Conservation (phyloP, 1,284 basidiomycete genomes). For the Takashimella tepidaria region DNA sequence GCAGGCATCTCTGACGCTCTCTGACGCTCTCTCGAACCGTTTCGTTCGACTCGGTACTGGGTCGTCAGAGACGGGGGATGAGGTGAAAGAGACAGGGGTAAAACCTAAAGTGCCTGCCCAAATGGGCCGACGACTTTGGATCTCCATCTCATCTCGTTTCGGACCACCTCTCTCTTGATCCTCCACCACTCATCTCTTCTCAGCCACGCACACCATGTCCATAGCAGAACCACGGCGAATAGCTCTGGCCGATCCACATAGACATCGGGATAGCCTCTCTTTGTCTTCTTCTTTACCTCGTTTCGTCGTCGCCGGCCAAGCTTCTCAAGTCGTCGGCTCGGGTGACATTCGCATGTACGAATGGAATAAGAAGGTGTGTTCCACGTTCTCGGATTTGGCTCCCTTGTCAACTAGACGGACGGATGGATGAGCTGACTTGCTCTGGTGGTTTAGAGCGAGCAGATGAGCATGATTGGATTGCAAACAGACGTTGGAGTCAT, state of each 20-base stretch:
- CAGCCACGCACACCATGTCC: neutral
- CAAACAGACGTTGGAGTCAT: slow-evolving; percentile 42
- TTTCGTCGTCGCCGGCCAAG: slow-evolving; percentile 42
- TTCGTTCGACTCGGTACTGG: no score
- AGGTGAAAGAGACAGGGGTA: no score
- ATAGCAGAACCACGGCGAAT: slow-evolving; percentile 30
- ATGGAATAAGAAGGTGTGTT: slow-evolving; percentile 34
- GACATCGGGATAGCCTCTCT: neutral
- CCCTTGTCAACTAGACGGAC: neutral
- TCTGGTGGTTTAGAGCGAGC: slow-evolving; percentile 27
- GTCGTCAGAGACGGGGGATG: no score
- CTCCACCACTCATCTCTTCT: neutral
- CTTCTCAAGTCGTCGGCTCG: slow-evolving; percentile 21
- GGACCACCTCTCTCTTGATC: neutral
- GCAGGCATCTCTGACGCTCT: slow-evolving; percentile 13
- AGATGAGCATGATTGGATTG: slow-evolving; percentile 38
- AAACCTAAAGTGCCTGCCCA: no score
- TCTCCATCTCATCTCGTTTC: neutral
- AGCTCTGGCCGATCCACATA: slow-evolving; percentile 34
- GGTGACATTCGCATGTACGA: slow-evolving; percentile 44
- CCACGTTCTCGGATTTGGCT: neutral
- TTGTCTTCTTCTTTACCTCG: slow-evolving; percentile 20
- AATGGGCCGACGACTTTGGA: no score
- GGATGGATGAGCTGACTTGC: no score
- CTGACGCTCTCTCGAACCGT: no score